Evolutionary conservation across 495 filamentous ascomycete genomes (phyloP).

Genomic region (Trichoderma orchidacearum): DNA sequence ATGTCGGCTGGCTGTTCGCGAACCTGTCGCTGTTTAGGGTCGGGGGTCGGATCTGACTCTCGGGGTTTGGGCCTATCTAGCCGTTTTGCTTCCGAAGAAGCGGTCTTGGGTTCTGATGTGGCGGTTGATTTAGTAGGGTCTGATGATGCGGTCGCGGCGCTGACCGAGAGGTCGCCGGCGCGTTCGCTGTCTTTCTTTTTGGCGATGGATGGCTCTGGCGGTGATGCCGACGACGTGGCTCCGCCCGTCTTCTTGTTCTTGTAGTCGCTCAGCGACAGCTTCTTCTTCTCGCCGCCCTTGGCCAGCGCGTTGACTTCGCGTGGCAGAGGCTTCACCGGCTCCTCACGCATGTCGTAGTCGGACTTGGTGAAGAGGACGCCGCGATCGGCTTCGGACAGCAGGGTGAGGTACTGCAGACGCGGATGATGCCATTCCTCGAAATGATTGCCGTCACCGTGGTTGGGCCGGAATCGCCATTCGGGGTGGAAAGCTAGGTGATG

Average conservation of each 20-base stretch:
- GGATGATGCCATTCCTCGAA: conserved; percentile 22
- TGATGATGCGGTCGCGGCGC: not conserved
- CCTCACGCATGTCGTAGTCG: conserved; percentile 27
- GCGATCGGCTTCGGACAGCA: conserved; percentile 28
- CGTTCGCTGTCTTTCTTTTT: not conserved
- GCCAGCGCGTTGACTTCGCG: conserved; percentile 13
- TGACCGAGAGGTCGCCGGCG: not conserved
- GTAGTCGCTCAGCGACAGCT: conserved; percentile 33
- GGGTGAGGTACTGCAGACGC: conserved; percentile 29
- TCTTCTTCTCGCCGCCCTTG: conserved; percentile 22
- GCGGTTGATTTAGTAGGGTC: not conserved
- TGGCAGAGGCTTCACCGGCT: conserved; percentile 13
- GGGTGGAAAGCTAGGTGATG: conserved; percentile 28
- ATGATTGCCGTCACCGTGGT: conserved; percentile 18
- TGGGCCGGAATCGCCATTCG: conserved; percentile 18
- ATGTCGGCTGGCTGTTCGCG: not conserved
- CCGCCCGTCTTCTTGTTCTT: conserved; percentile 23
- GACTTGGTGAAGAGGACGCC: conserved; percentile 30
- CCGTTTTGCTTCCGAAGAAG: not conserved
- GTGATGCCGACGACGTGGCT: conserved; percentile 16
- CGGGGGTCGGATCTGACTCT: not conserved
- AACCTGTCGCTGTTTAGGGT: not conserved
- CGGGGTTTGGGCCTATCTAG: not conserved
- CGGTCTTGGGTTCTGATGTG: not conserved
- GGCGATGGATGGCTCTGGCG: conserved; percentile 6